These are phyloP conservation scores for Hortaea werneckii DNA, from an alignment of 2,329 filamentous ascomycete species.

Conservation along the genomic window DNA sequence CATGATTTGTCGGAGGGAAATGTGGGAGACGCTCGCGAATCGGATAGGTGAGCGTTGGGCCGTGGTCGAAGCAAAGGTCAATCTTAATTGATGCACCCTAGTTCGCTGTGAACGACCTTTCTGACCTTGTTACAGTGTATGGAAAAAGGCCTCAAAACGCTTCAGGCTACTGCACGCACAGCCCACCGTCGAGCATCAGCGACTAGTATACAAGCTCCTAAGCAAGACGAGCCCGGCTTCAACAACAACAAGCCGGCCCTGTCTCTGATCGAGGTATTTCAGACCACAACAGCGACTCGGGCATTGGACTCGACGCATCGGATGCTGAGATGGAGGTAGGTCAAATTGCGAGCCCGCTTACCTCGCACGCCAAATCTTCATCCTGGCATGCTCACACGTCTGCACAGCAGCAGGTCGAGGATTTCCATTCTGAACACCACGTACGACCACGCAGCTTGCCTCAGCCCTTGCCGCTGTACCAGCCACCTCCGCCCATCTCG, in stretches of 20 bases:
- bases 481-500: slow-evolving; percentile 21
- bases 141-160: slow-evolving; percentile 72
- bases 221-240: too few relatives aligned
- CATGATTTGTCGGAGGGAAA: slow-evolving; percentile 67
- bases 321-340: slow-evolving; percentile 35
- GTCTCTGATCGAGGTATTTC: slow-evolving; percentile 29
- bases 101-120: slow-evolving; percentile 16
- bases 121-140: slow-evolving; percentile 51
- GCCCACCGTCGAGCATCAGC: slow-evolving; percentile 52
- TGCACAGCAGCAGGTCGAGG: slow-evolving; percentile 4
- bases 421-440: too few relatives aligned
- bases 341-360: not conserved
- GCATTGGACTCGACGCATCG: slow-evolving; percentile 44
- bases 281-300: slow-evolving; percentile 54
- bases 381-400: slow-evolving; percentile 16
- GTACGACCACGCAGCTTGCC: slow-evolving; percentile 15
- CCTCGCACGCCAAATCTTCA: slow-evolving; percentile 9
- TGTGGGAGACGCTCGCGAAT: slow-evolving; percentile 68
- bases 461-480: slow-evolving; percentile 25
- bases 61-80: slow-evolving; percentile 73
- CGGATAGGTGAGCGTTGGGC: slow-evolving; percentile 46
- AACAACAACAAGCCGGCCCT: not conserved
- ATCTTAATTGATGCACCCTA: slow-evolving; percentile 27
- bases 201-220: slow-evolving; percentile 23
- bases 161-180: slow-evolving; percentile 59